These are phyloP conservation scores for Rutstroemia sp. DNA, from an alignment of 2,329 filamentous ascomycete genomes.

Conservation along the genomic window DNA sequence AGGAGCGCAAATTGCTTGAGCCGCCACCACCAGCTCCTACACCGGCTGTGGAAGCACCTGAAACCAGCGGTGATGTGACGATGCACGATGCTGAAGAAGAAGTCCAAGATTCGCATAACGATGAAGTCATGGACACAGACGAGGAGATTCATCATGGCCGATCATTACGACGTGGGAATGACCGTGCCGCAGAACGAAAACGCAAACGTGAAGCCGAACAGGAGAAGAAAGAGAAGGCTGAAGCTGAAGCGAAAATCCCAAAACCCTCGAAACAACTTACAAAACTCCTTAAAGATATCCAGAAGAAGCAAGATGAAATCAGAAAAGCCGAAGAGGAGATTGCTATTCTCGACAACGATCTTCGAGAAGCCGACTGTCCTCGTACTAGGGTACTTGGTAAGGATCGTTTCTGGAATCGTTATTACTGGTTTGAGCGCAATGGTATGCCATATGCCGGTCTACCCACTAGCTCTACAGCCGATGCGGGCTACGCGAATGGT, in stretches of 20 bases:
- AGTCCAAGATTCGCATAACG: slow-evolving; percentile 44
- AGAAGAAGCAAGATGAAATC: slow-evolving; percentile 76
- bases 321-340: slow-evolving; percentile 81
- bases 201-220: slow-evolving; percentile 70
- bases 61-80: slow-evolving; percentile 47
- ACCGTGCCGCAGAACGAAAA: slow-evolving; percentile 64
- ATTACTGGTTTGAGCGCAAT: slow-evolving; percentile 99
- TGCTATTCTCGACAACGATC: slow-evolving; percentile 76
- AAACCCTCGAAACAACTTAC: slow-evolving; percentile 85
- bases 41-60: slow-evolving; percentile 25
- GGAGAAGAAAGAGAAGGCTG: slow-evolving; percentile 55
- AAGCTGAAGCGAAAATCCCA: slow-evolving; percentile 50
- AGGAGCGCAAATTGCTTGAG: slow-evolving; percentile 64
- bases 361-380: slow-evolving; percentile 89
- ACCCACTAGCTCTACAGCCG: slow-evolving; percentile 78
- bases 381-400: slow-evolving; percentile 84
- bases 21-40: slow-evolving; percentile 56
- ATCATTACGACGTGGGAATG: slow-evolving; percentile 53
- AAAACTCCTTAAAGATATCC: slow-evolving; percentile 80
- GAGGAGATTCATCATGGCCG: slow-evolving; percentile 53
- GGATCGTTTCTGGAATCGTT: slow-evolving; percentile 96
- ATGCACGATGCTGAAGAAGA: slow-evolving; percentile 60
- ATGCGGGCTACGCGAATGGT: slow-evolving; percentile 85
- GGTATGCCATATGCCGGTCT: slow-evolving; percentile 93
- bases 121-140: slow-evolving; percentile 61